phyloP scores from a whole-genome alignment of 306 rosid genomes.

The Cotoneaster glaucophyllus region DNA sequence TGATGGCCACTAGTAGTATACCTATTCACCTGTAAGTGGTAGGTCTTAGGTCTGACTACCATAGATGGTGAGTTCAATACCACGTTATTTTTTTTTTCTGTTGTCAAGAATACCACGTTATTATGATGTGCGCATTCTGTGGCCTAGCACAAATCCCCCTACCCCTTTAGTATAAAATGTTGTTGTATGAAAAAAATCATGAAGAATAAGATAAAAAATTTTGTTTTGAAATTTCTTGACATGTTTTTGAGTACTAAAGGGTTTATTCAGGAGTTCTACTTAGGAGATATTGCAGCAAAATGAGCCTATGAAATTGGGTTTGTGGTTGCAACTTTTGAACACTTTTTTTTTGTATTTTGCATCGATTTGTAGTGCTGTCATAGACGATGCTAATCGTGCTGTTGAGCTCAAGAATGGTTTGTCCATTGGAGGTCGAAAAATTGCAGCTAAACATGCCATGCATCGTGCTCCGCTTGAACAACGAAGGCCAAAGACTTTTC shows the following conservation, averaged over 20 bases:
- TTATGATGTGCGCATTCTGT: background rate
- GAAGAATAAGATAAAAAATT: background rate
- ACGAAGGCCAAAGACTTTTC: conserved; percentile 51
- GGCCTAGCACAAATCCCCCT: background rate
- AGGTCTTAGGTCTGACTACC: background rate
- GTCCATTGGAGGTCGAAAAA: conserved; percentile 69
- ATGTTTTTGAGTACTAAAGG: background rate
- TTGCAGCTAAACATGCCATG: conserved; percentile 74
- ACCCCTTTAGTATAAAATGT: background rate
- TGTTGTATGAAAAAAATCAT: background rate
- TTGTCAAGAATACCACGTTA: background rate
- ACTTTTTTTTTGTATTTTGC: conserved; percentile 4
- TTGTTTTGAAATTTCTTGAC: background rate
- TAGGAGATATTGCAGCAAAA: background rate
- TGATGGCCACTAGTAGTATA: background rate
- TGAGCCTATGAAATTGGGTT: background rate
- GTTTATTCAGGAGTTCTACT: background rate
- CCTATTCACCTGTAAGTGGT: background rate
- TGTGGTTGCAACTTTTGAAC: background rate
- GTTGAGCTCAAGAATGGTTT: conserved; percentile 69
- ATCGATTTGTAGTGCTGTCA: conserved; percentile 60
- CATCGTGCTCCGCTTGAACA: conserved; percentile 76
- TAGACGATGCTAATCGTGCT: conserved; percentile 74
- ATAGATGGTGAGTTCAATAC: background rate
- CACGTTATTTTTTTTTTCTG: background rate